A percentile compares a stretch with the other conserved stretches of the same genome.
Conservation (phyloP, 345 rosid species). For the Combretum micranthum region DNA sequence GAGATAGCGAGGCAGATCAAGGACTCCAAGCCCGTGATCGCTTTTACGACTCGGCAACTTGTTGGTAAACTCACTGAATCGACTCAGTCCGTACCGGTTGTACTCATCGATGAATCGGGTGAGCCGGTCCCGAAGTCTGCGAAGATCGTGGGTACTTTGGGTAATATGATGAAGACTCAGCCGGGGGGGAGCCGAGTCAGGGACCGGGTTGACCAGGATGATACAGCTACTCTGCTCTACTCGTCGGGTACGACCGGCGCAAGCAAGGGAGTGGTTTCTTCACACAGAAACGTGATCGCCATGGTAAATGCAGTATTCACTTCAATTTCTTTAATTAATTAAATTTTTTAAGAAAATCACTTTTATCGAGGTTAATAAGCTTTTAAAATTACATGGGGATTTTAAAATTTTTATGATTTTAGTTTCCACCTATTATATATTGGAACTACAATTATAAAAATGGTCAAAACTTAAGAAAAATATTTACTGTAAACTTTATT, state of each 20-base stretch:
- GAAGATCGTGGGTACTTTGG: conserved; percentile 34
- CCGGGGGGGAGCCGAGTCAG: conserved; percentile 31
- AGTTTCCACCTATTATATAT: too few species aligned
- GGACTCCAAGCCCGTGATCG: conserved; percentile 62
- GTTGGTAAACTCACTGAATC: conserved; percentile 48
- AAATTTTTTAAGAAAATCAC: not conserved
- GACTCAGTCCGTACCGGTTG: conserved; percentile 30
- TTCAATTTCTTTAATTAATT: not conserved
- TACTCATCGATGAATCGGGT: conserved; percentile 48
- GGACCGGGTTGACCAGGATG: conserved; percentile 59
- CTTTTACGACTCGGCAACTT: conserved; percentile 56
- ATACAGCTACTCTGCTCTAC: conserved; percentile 77
- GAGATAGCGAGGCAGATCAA: conserved; percentile 64
- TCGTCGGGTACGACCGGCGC: conserved; percentile 92
- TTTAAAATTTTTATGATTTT: too few species aligned
- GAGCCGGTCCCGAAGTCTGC: conserved; percentile 1
- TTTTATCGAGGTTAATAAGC: not conserved
- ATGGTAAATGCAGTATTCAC: conserved; percentile 36
- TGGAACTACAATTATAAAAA: too few species aligned
- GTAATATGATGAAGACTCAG: conserved; percentile 39
- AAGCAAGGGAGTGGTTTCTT: conserved; percentile 78
- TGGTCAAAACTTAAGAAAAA: too few species aligned
- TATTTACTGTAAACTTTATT: too few species aligned
- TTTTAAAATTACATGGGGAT: too few species aligned
- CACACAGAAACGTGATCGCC: conserved; percentile 65